These are phyloP conservation scores for Lachnellula subtilissima DNA, from an alignment of 2,329 filamentous ascomycete genomes.

Conservation along the genomic window DNA sequence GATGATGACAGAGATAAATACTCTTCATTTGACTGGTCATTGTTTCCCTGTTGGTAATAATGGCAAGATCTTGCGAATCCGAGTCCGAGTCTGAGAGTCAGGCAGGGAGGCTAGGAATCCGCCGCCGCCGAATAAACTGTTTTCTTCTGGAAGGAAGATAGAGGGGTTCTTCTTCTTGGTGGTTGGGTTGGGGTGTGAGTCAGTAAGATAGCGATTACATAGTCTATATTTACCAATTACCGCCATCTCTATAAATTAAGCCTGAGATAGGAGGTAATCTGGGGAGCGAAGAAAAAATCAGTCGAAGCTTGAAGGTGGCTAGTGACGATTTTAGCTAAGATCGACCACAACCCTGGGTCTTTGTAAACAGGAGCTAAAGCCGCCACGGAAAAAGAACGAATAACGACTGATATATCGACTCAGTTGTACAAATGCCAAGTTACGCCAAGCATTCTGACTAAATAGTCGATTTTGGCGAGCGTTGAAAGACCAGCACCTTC, in stretches of 20 bases:
- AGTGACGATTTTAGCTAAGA: slow-evolving; percentile 9
- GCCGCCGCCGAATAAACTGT: too few species aligned
- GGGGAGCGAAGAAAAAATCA: neutral
- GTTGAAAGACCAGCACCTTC: neutral
- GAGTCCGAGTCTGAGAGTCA: neutral
- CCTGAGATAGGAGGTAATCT: neutral
- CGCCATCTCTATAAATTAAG: neutral
- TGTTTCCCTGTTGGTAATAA: neutral
- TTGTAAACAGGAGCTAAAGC: neutral
- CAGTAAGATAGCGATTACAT: too few species aligned
- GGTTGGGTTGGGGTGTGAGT: too few species aligned
- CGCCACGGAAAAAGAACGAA: neutral
- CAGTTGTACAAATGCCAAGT: neutral
- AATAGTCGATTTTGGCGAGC: neutral
- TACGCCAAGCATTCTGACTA: too few species aligned
- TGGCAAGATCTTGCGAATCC: neutral
- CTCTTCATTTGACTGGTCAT: neutral
- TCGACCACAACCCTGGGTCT: slow-evolving; percentile 4
- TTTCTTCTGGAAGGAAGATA: too few species aligned
- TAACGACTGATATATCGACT: neutral
- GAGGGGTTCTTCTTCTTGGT: too few species aligned
- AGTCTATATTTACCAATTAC: too few species aligned
- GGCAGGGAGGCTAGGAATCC: too few species aligned
- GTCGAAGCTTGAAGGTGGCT: neutral
- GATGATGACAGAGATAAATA: neutral